Conservation (phyloP, 176 grass and related monocot species). For the Chrysopogon serrulatus region DNA sequence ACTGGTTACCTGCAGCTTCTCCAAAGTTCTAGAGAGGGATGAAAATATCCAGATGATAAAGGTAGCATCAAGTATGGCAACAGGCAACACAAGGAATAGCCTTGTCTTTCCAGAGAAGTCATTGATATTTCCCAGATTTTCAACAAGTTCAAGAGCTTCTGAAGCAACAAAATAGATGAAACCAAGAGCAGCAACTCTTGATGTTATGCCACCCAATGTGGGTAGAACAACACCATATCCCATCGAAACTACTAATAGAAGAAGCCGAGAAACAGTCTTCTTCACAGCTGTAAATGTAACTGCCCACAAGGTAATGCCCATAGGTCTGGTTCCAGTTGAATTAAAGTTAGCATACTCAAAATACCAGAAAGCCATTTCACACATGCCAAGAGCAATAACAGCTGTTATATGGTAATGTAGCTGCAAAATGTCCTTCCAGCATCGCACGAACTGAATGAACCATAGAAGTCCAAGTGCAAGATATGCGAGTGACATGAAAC, state of each 20-base stretch:
- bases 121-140: slow-evolving; percentile 96
- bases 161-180: slow-evolving; percentile 81
- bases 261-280: slow-evolving; percentile 93
- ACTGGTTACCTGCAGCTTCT: slow-evolving; percentile 87
- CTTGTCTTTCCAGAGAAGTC: slow-evolving; percentile 95
- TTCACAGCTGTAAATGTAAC: slow-evolving; percentile 98
- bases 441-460: slow-evolving; percentile 87
- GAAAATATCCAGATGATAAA: slow-evolving; percentile 99
- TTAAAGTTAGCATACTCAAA: slow-evolving; percentile 99
- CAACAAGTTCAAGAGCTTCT: slow-evolving; percentile 93
- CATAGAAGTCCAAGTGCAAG: slow-evolving; percentile 88
- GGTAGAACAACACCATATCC: slow-evolving; percentile 85
- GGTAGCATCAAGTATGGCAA: slow-evolving; percentile 91
- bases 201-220: slow-evolving; percentile 85
- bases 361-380: slow-evolving; percentile 98
- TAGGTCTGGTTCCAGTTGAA: slow-evolving; percentile 82
- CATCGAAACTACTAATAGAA: slow-evolving; percentile 94
- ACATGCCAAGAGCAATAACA: slow-evolving; percentile 98
- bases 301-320: slow-evolving; percentile 96
- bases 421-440: slow-evolving; percentile 89
- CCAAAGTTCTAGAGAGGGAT: slow-evolving; percentile 93
- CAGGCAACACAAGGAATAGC: slow-evolving; percentile 92
- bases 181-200: slow-evolving; percentile 72
- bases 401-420: slow-evolving; percentile 97
- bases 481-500: slow-evolving; percentile 96